Base-by-base conservation (phyloP, 2,329 filamentous ascomycete species). In the Orbilia oligospora region DNA sequence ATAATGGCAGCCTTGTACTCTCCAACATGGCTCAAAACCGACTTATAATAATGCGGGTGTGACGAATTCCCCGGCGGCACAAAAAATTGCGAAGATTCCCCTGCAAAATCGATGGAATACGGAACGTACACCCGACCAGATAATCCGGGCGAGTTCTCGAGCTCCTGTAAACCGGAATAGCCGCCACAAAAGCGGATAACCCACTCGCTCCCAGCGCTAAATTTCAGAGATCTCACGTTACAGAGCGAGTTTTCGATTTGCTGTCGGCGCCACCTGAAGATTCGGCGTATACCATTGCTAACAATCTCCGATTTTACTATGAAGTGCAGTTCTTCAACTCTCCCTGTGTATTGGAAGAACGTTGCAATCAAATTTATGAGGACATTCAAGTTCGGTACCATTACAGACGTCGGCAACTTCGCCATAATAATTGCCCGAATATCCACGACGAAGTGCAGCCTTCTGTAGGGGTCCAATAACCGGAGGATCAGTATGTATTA, bases 141-240 rank as follows among this genome's bases (percentile, higher is more conserved):
- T 5, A 68, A 1, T 6, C 51, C 67, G 14, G 73, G 73, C 12
- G 73, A 71, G 27, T 77, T 77, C 46, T 77, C 73, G 4, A 77
- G 22, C 12, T 71, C 61, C 12, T 44, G 24, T 44, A 77, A n/a
- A 1, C 73, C 73, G 18, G 8, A 48, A 8, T 9, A 20, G 4
- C 49, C 20, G 38, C 73, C 73, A 33, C 73, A 77, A 22, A 77
- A 30, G n/a, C 38, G 30, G 5, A 77, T 77, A 2, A 77, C 68
- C 73, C 73, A 77, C 20, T 77, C 73, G 22, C 73, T 77, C 3
- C 73, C 73, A 48, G 67, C 66, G 16, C 73, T 77, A 16, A 77
- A 77, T 44, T 77, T 77, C 5, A 77, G 67, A 4, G 67, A 67
- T 18, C 18, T 66, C n/a, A 71, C 67, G 16, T 67, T 27, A 12